Conservation (phyloP, 352 stramenopile species). For the Phytophthora chlamydospora region DNA sequence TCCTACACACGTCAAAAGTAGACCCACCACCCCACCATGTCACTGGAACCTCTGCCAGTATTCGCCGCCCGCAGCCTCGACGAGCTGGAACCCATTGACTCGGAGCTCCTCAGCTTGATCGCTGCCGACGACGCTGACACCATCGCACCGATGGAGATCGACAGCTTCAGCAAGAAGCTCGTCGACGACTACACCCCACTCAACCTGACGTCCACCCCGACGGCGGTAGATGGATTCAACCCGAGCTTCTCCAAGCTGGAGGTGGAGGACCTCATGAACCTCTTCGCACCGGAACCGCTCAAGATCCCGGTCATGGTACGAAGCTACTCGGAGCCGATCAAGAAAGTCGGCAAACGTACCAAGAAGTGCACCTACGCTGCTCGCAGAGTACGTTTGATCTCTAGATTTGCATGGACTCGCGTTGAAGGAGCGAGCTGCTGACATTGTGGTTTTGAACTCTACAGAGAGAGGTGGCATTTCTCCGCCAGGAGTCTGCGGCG, state of each 20-base stretch:
- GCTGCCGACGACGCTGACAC: slow-evolving; percentile 31
- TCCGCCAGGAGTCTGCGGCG: slow-evolving; percentile 39
- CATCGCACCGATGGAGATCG: slow-evolving; percentile 12
- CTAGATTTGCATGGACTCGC: background rate
- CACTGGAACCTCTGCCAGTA: slow-evolving; percentile 45
- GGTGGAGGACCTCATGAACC: slow-evolving; percentile 46
- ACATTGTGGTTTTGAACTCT: slow-evolving; percentile 5
- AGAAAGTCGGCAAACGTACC: slow-evolving; percentile 42
- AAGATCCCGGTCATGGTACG: slow-evolving; percentile 30
- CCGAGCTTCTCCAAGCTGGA: slow-evolving; percentile 42
- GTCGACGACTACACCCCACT: slow-evolving; percentile 43
- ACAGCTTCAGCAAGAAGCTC: slow-evolving; percentile 12
- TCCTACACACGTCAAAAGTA: background rate
- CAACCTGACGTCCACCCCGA: slow-evolving; percentile 42
- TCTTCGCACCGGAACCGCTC: slow-evolving; percentile 32
- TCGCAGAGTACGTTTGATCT: slow-evolving; percentile 42
- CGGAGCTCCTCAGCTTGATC: slow-evolving; percentile 42
- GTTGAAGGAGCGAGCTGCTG: slow-evolving; percentile 16
- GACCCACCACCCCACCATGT: slow-evolving; percentile 21
- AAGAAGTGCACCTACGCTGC: slow-evolving; percentile 73
- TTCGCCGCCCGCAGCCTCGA: slow-evolving; percentile 26
- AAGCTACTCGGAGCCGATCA: slow-evolving; percentile 30
- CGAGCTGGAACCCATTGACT: slow-evolving; percentile 41
- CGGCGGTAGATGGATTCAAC: slow-evolving; percentile 40
- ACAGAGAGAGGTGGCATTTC: slow-evolving; percentile 54